Conservation (phyloP, 495 filamentous ascomycete genomes). For the Pseudotulostoma volvatum region DNA sequence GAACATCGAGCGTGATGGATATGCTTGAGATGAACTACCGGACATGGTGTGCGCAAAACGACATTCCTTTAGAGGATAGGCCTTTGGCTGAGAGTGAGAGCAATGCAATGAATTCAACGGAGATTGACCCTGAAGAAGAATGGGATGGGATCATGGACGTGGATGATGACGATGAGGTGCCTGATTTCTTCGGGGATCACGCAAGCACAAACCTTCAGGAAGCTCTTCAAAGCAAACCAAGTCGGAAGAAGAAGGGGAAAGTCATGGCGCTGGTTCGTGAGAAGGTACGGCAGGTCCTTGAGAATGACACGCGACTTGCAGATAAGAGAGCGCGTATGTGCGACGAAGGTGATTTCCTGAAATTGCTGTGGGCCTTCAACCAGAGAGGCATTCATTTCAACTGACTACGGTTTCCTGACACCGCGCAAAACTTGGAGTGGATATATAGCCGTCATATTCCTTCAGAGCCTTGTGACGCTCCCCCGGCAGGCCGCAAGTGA, state of each 20-base stretch:
- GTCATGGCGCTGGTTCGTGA: constrained; percentile 1
- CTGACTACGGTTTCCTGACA: no score
- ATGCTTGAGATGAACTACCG: constrained; percentile 6
- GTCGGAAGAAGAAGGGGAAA: background rate
- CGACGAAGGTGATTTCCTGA: constrained; percentile 5
- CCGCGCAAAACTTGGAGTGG: no score
- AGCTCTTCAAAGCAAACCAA: constrained; percentile 1
- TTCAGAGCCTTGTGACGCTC: constrained; percentile 1
- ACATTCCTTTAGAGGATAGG: no score
- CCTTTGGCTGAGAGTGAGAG: constrained; percentile 2
- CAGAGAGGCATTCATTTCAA: constrained; percentile 6
- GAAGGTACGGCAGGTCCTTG: constrained; percentile 5
- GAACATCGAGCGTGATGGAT: constrained; percentile 3
- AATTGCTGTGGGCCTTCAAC: constrained; percentile 4
- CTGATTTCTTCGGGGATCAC: constrained; percentile 2
- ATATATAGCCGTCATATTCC: background rate
- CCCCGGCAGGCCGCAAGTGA: constrained; percentile 46
- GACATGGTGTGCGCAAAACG: constrained; percentile 6
- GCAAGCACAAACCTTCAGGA: constrained; percentile 1
- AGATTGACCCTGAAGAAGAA: constrained; percentile 1
- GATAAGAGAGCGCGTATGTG: constrained; percentile 3
- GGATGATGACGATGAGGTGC: constrained; percentile 4
- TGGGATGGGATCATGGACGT: background rate
- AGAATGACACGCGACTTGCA: constrained; percentile 2
- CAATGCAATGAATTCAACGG: constrained; percentile 3